Percentiles rank a stretch among this genome's conserved stretches.
These are phyloP conservation scores for Acacia melanoxylon DNA, from an alignment of 306 rosid genomes.

Conservation along the genomic window DNA sequence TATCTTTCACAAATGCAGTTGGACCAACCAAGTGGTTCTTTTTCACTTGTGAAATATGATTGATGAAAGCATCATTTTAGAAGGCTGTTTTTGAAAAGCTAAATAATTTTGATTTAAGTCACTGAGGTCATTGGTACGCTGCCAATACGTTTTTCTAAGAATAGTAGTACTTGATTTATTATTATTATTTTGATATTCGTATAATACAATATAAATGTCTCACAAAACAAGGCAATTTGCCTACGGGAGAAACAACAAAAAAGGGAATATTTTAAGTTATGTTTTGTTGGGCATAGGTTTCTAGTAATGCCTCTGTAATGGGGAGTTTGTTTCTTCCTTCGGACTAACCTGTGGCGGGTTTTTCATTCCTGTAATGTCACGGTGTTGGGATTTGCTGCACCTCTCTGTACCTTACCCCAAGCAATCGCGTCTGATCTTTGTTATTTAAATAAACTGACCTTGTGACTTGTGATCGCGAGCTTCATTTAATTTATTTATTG, in stretches of 20 bases:
- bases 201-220: constrained; percentile 26
- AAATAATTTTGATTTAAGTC: background rate
- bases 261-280: constrained; percentile 32
- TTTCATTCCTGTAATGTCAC: constrained; percentile 22
- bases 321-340: constrained; percentile 45
- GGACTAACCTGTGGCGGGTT: constrained; percentile 44
- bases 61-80: background rate
- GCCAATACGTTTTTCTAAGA: constrained; percentile 40
- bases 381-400: constrained; percentile 21
- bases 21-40: background rate
- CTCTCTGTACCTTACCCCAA: constrained; percentile 14
- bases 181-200: background rate
- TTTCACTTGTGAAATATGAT: background rate
- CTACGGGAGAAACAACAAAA: constrained; percentile 30
- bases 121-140: background rate
- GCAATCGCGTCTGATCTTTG: constrained; percentile 5
- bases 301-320: constrained; percentile 16
- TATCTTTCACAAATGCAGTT: background rate
- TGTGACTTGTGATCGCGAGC: constrained; percentile 4
- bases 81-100: background rate
- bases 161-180: constrained; percentile 4
- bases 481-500: background rate
- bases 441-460: background rate
- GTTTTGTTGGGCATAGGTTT: constrained; percentile 41
- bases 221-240: constrained; percentile 42